Percentiles rank a stretch among this genome's conserved stretches.
These are phyloP conservation scores for Phialophora tarda DNA, from an alignment of 2,329 filamentous ascomycete genomes.

Conservation along the genomic window DNA sequence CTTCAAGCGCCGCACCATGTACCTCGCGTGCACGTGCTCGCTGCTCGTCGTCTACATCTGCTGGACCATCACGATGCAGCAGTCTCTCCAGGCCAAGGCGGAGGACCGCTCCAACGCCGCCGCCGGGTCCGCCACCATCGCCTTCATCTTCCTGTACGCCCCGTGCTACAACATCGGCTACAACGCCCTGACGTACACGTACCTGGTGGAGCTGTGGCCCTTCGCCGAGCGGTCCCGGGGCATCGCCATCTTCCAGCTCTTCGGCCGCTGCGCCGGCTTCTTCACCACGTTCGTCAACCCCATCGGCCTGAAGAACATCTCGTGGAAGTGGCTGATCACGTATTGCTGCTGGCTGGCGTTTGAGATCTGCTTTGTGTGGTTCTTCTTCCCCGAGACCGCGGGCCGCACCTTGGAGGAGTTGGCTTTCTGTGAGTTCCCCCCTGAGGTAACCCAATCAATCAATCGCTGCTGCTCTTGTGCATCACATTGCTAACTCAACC, in stretches of 20 bases:
- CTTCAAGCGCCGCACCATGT: conserved; percentile 53
- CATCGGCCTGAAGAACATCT: conserved; percentile 51
- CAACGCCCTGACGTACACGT: conserved; percentile 69
- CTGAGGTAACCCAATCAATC: not conserved
- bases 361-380: conserved; percentile 52
- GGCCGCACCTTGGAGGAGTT: conserved; percentile 53
- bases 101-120: conserved; percentile 46
- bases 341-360: conserved; percentile 53
- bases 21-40: conserved; percentile 56
- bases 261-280: conserved; percentile 57
- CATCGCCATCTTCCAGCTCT: conserved; percentile 64
- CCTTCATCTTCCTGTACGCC: conserved; percentile 61
- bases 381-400: conserved; percentile 54
- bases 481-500: not conserved
- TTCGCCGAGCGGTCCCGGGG: conserved; percentile 64
- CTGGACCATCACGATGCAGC: conserved; percentile 60
- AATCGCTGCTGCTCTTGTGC: not conserved
- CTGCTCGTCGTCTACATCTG: conserved; percentile 61
- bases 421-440: conserved; percentile 47
- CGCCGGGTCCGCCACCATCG: conserved; percentile 52
- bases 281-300: conserved; percentile 58
- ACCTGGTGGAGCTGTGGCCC: conserved; percentile 65
- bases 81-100: conserved; percentile 46
- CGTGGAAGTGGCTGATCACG: conserved; percentile 54
- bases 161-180: conserved; percentile 53